Conservation (phyloP, 306 rosid species). For the Pyrus communis region DNA sequence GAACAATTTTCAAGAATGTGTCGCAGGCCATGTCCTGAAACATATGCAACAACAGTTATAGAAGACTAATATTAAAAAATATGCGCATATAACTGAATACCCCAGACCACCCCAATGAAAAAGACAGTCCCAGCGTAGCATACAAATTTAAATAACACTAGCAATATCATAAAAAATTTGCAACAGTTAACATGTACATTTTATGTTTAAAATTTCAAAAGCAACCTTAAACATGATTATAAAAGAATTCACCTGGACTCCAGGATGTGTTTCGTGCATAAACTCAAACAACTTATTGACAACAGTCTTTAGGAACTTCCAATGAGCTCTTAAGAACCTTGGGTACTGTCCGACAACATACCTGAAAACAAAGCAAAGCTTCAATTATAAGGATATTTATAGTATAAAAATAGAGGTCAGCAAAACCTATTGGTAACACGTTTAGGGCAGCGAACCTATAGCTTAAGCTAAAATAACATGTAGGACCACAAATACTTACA, state of each 20-base stretch:
- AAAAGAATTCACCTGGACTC: conserved; percentile 73
- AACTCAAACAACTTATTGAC: conserved; percentile 95
- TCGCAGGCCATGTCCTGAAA: conserved; percentile 99
- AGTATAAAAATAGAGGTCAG: neutral
- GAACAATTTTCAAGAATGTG: conserved; percentile 90
- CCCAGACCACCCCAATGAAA: neutral
- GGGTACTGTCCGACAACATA: conserved; percentile 98
- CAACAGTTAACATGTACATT: neutral
- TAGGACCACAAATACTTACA: conserved; percentile 39
- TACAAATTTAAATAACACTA: neutral
- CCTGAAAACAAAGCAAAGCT: conserved; percentile 37
- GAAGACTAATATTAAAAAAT: neutral
- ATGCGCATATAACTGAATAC: neutral
- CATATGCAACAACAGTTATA: neutral
- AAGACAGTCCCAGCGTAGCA: neutral
- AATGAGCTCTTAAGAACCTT: conserved; percentile 89
- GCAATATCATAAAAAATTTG: neutral
- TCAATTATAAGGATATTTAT: neutral
- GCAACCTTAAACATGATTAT: neutral
- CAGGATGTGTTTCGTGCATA: conserved; percentile 99
- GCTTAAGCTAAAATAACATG: neutral
- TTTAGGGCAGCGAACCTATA: neutral
- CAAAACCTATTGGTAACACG: neutral
- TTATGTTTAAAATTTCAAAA: neutral
- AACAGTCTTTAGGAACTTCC: conserved; percentile 94